phyloP scores from a whole-genome alignment of 345 rosid species.

The Citrus australasica region DNA sequence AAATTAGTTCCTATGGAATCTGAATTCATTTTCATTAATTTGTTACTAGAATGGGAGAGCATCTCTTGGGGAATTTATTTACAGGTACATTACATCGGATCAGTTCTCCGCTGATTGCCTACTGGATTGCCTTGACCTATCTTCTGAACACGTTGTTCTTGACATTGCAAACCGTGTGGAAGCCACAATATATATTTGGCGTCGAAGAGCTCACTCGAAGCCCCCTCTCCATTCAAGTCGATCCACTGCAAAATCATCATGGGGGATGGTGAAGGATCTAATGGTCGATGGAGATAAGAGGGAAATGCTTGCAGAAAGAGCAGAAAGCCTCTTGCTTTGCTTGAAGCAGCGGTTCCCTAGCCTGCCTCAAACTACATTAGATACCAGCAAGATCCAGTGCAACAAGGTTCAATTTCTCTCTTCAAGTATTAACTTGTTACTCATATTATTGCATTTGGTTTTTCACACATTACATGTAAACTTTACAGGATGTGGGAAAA shows the following conservation, averaged over 20 bases:
- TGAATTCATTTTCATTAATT: slow-evolving; percentile 1
- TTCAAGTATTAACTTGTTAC: background rate
- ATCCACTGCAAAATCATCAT: slow-evolving; percentile 64
- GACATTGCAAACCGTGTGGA: slow-evolving; percentile 93
- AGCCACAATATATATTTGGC: slow-evolving; percentile 85
- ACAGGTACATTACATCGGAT: slow-evolving; percentile 76
- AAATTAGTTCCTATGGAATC: background rate
- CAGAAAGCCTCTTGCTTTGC: slow-evolving; percentile 82
- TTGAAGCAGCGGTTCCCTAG: slow-evolving; percentile 88
- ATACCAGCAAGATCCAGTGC: slow-evolving; percentile 88
- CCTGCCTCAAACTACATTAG: slow-evolving; percentile 81
- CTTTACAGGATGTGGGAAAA: slow-evolving; percentile 81
- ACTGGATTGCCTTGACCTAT: slow-evolving; percentile 83
- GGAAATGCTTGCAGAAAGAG: slow-evolving; percentile 85
- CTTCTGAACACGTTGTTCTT: slow-evolving; percentile 80
- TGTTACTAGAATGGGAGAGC: slow-evolving; percentile 78
- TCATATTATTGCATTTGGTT: background rate
- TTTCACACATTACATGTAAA: background rate
- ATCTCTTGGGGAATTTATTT: slow-evolving; percentile 78
- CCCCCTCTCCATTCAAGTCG: slow-evolving; percentile 42
- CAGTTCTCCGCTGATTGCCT: slow-evolving; percentile 81
- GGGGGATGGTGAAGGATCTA: slow-evolving; percentile 91
- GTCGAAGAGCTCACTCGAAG: slow-evolving; percentile 57
- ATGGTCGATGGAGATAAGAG: slow-evolving; percentile 86
- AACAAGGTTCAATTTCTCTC: slow-evolving; percentile 58